Evolutionary conservation across 495 filamentous ascomycete genomes (phyloP), one percentile per base, ranked within the genome.

Genomic region (Penicillium pancosmium): DNA sequence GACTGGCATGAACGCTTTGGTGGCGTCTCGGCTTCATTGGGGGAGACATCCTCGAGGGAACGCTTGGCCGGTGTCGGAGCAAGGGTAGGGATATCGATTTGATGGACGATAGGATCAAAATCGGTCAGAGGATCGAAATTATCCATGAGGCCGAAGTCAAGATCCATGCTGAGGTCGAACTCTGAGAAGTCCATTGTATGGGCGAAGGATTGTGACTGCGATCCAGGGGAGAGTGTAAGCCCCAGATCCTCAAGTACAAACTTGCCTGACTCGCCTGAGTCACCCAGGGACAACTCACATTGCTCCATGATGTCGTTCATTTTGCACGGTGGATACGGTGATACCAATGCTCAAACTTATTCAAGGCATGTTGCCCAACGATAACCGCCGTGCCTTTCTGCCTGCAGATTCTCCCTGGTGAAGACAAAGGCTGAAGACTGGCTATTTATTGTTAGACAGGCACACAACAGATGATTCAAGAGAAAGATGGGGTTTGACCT

Each of bases 141-240:
- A 23, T 38, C 31, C 23, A 63, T 59, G 33, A 44, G 40, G 10
- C 46, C 43, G 34, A 41, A 31, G 13, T 40, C 49, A 21, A 62
- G 52, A 9, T 31, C 27, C 10, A 52, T 40, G 33, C 49, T 56
- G 21, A 52, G 50, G 40, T 59, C 52, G 8, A 52, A 31, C 15
- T 53, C 52, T 15, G 51, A 52, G 31, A 48, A 21, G 5, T 61
- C 49, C 48, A 50, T 50, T 19, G 23, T 25, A 50, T 52, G 15
- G 15, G 41, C 38, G 27, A 38, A 2, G 34, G 52, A 25, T 47
- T 56, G 59, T 2, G 48, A 50, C 59, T 61, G 59, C 3, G 53
- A 61, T 40, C 59, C 59, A 46, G 59, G 59, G 52, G 53, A 56
- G 21, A 60, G 57, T 60, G 59, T 61, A 52, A 61, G 53, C 53